These are phyloP conservation scores for Geotrichum reessii DNA, from an alignment of 1,139 yeast genomes.

Conservation along the genomic window DNA sequence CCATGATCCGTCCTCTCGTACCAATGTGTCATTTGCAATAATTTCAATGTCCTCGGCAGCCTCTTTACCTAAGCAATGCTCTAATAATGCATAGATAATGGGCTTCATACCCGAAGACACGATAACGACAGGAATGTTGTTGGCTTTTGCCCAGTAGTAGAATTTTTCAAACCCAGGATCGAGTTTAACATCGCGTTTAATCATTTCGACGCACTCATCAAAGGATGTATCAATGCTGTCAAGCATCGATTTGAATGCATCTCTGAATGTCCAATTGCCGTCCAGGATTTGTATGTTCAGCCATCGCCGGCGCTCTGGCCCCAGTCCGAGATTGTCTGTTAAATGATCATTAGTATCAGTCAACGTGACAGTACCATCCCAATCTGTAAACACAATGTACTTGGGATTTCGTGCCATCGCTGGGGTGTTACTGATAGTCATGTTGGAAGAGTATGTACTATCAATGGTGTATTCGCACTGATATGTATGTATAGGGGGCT, in stretches of 20 bases:
- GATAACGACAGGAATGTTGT: constrained; percentile 71
- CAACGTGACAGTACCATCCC: constrained; percentile 94
- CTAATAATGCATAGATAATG: constrained; percentile 69
- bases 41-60: constrained; percentile 71
- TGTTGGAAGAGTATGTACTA: neutral
- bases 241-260: constrained; percentile 79
- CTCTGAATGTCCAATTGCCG: constrained; percentile 59
- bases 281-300: constrained; percentile 69
- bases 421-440: constrained; percentile 21
- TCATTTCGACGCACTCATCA: constrained; percentile 66
- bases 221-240: constrained; percentile 70
- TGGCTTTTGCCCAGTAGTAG: constrained; percentile 67
- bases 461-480: neutral
- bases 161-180: constrained; percentile 88
- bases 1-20: constrained; percentile 62
- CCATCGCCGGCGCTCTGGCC: constrained; percentile 56
- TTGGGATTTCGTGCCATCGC: constrained; percentile 38
- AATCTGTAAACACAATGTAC: constrained; percentile 90
- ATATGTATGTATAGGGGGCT: neutral
- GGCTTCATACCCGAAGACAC: constrained; percentile 89
- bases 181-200: constrained; percentile 49
- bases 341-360: constrained; percentile 87
- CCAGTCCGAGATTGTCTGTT: constrained; percentile 86
- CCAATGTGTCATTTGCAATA: constrained; percentile 68
- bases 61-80: constrained; percentile 67